Evolutionary conservation across 495 filamentous ascomycete genomes (phyloP).

Genomic region (Hypoxylon intermedium): DNA sequence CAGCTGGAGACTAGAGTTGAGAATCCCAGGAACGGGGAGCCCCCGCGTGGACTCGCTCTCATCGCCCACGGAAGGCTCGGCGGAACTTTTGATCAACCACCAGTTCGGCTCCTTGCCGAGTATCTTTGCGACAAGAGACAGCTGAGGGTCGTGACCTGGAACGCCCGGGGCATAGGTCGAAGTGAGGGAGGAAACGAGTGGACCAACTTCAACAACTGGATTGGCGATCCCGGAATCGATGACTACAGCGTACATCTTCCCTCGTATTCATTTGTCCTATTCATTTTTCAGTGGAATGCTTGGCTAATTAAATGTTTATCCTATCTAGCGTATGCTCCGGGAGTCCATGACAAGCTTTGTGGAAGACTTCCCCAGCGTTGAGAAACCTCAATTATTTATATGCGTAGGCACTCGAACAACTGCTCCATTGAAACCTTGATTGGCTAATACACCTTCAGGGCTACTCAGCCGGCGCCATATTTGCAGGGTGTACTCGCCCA

Average conservation of each 20-base stretch:
- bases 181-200: conserved; percentile 74
- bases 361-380: conserved; percentile 20
- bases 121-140: conserved; percentile 26
- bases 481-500: conserved; percentile 34
- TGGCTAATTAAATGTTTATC: too few species aligned
- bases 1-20: conserved; percentile 40
- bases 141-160: conserved; percentile 75
- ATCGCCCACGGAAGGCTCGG: conserved; percentile 32
- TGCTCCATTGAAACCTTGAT: background rate
- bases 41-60: conserved; percentile 30
- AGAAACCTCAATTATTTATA: conserved; percentile 22
- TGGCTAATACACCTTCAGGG: conserved; percentile 15
- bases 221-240: conserved; percentile 21
- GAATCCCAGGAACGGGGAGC: conserved; percentile 13
- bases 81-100: conserved; percentile 30
- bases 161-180: conserved; percentile 72
- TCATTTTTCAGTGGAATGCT: too few species aligned
- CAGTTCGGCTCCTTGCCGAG: conserved; percentile 33
- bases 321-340: conserved; percentile 35
- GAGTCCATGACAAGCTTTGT: conserved; percentile 29
- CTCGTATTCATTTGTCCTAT: background rate
- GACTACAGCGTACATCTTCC: conserved; percentile 29
- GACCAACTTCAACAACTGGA: conserved; percentile 56
- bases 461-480: conserved; percentile 34
- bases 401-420: conserved; percentile 20